These are phyloP conservation scores for Boletus vermiculosoides DNA, from an alignment of 768 basidiomycete genomes.

Conservation along the genomic window DNA sequence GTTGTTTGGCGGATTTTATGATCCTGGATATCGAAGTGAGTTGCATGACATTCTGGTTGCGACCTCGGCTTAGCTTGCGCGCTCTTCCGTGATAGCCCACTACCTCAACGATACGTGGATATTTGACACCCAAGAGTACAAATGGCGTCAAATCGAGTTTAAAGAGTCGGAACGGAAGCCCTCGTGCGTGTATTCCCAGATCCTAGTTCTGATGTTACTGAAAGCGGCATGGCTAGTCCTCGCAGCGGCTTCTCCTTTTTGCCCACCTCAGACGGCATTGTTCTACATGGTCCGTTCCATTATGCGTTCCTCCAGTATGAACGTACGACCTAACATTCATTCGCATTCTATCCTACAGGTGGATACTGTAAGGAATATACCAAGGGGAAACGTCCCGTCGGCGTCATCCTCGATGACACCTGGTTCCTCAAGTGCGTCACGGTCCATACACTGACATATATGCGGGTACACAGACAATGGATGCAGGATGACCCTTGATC, in stretches of 20 bases:
- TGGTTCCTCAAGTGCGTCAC: conserved; percentile 74
- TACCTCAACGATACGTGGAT: conserved; percentile 85
- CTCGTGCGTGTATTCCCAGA: conserved; percentile 45
- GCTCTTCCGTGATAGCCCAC: conserved; percentile 46
- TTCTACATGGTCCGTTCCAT: conserved; percentile 66
- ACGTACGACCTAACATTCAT: not conserved
- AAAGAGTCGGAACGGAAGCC: conserved; percentile 69
- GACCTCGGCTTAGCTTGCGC: not conserved
- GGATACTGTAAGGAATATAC: conserved; percentile 90
- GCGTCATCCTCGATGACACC: conserved; percentile 87
- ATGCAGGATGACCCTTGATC: conserved; percentile 34
- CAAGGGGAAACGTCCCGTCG: conserved; percentile 82
- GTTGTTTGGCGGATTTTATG: conserved; percentile 89
- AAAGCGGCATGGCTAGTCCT: conserved; percentile 41
- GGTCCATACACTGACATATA: not conserved
- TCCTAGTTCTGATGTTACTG: not conserved
- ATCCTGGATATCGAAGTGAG: conserved; percentile 77
- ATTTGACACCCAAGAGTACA: conserved; percentile 84
- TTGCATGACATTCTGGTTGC: too few species aligned
- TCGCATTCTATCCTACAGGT: conserved; percentile 40
- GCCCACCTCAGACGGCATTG: conserved; percentile 69
- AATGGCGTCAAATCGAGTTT: conserved; percentile 78
- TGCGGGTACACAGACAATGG: not conserved
- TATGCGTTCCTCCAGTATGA: not conserved
- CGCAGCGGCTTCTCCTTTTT: conserved; percentile 86